Evolutionary conservation across 2,329 filamentous ascomycete species (phyloP), one percentile per base, ranked within the genome.

Genomic region (Graphiopsis chlorocephala): DNA sequence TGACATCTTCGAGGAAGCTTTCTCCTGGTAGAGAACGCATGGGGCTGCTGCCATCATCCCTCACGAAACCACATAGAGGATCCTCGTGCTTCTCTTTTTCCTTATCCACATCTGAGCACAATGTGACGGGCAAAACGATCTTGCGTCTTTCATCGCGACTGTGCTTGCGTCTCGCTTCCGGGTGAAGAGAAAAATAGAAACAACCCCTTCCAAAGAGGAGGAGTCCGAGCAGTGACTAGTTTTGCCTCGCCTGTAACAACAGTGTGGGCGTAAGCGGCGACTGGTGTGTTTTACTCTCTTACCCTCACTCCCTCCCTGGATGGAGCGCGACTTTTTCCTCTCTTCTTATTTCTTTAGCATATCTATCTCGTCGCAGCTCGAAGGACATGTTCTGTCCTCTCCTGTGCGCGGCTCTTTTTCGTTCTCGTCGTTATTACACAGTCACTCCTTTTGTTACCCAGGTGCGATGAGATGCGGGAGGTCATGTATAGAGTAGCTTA

Each of bases 1-100:
- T 63, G 90, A 93, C 73, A 92, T 93, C 76, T 84, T 90, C 66
- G 90, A 94, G 78, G 90, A 93, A 77, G 88, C 89, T 4, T 94
- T 93, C 78, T 85, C 84, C 50, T 87, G 85, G 85, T 87, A 79
- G 70, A 57, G 50, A 53, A 17, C 23, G 55, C 55, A 14, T 58
- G 20, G 50, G 28, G 25, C 28, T 45, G 35, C 26, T 58, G 6
- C 11, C 35, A 28, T 50, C 47, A 20, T 2, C 29, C 17, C 38
- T n/a, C 23, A 45, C 38, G 38, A 45, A 45, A 29, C 15, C 26
- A n/a, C 5, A 11, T 20, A 15, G 50, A 31, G 50, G 17, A 10
- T 31, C 17, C 50, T 29, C 50, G 29, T 53, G 50, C 26, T 20
- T 53, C 50, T 53, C 26, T n/a, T 25, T 20, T 25, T 52, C 17